A percentile compares a stretch with the other conserved stretches of the same genome.
Conservation (phyloP, 179 eudicot species). For the Heliamphora ciliata region DNA sequence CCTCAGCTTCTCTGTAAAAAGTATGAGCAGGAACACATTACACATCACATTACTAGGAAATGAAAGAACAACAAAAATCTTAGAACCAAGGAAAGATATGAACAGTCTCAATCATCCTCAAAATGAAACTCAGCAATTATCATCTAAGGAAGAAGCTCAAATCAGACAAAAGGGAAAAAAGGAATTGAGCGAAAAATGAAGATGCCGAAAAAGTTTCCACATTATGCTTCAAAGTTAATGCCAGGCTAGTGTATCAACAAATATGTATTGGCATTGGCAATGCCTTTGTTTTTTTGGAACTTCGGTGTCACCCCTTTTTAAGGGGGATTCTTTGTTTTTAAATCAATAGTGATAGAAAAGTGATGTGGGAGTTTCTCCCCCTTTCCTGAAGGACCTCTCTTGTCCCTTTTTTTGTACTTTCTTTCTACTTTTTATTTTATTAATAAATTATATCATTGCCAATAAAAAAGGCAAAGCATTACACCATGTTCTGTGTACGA, state of each 20-base stretch:
- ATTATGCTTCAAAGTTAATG: background rate
- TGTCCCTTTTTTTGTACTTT: background rate
- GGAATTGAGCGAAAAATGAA: background rate
- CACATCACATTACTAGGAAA: conserved; percentile 13
- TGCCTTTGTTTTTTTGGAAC: background rate
- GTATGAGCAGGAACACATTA: background rate
- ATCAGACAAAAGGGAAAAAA: background rate
- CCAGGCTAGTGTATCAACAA: conserved; percentile 3
- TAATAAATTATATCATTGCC: background rate
- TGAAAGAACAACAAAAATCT: conserved; percentile 3
- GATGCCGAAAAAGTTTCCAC: too few relatives aligned
- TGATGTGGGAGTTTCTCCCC: background rate
- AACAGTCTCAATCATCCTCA: too few relatives aligned
- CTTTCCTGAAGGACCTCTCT: background rate
- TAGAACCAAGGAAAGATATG: background rate
- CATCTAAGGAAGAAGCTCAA: background rate
- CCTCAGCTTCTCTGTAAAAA: conserved; percentile 49
- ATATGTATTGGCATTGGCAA: background rate
- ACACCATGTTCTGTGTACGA: background rate
- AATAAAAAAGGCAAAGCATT: background rate
- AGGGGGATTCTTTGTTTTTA: background rate
- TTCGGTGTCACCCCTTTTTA: background rate
- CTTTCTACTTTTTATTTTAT: background rate
- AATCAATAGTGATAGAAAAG: background rate
- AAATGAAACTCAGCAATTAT: background rate